A percentile compares a stretch with the other conserved stretches of the same genome.
Evolutionary conservation across 176 grass and related monocot species (phyloP).

Genomic region (Triticum aestivum): DNA sequence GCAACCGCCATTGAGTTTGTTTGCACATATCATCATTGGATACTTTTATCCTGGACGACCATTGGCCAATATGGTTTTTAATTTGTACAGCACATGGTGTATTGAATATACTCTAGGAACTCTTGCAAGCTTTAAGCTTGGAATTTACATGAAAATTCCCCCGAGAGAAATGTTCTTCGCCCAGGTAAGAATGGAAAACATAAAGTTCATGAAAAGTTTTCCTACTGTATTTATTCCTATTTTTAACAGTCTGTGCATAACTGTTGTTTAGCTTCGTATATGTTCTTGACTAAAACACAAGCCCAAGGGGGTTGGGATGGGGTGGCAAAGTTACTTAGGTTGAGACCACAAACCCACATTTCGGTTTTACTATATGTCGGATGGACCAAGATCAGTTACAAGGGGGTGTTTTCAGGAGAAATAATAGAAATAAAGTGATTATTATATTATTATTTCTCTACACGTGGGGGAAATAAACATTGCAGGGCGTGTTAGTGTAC

Average conservation of each 20-base stretch:
- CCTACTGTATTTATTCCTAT: background rate
- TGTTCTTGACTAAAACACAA: too few relatives aligned
- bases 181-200: background rate
- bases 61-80: conserved; percentile 7
- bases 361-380: too few relatives aligned
- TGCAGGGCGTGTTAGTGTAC: too few relatives aligned
- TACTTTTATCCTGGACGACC: conserved; percentile 28
- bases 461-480: too few relatives aligned
- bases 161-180: conserved; percentile 17
- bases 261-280: background rate
- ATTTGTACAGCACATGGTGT: background rate
- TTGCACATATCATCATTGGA: conserved; percentile 12
- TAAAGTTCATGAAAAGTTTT: background rate
- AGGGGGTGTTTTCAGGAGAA: too few relatives aligned
- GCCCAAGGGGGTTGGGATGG: too few relatives aligned
- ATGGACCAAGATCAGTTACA: too few relatives aligned
- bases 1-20: background rate
- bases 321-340: too few relatives aligned
- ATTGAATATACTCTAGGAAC: background rate
- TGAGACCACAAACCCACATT: background rate
- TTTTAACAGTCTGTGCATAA: background rate
- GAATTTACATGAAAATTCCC: conserved; percentile 4
- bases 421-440: too few relatives aligned
- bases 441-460: too few relatives aligned
- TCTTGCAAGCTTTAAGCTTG: background rate